Evolutionary conservation across 805 yeast species (phyloP), one percentile per base, ranked within the genome.

Genomic region (Ogataea neopini): DNA sequence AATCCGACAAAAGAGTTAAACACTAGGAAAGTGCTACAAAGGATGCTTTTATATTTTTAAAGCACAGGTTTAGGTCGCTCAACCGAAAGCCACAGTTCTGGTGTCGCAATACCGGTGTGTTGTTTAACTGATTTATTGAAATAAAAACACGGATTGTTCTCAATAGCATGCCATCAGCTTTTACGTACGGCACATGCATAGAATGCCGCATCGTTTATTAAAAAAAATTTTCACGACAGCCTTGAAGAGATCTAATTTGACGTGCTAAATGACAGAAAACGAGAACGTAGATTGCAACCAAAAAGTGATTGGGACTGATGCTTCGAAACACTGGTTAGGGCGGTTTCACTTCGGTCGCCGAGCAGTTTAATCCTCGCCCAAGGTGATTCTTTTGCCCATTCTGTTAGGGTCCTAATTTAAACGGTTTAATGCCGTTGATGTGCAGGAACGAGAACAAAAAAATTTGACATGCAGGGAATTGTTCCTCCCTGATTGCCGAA

Each of bases 151-250:
- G 11, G 29, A 36, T 36, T 36, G 40, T 36, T 22, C 29, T 19
- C 29, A 13, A 36, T n/a, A 11, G 29, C 28, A 19, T 36, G 40
- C 40, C 17, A 22, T 19, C n/a, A 14, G 15, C 14, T 36, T 14
- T 20, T 13, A 6, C 40, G n/a, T 22, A 36, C 40, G 40, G 40
- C 40, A 36, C 40, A 17, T 35, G 18, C 17, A 11, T 22, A 36
- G 29, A 36, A 36, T 36, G 40, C 40, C 40, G 40, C 40, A 36
- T 9, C 40, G 18, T 30, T 30, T 30, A 9, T n/a, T 13, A 29
- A 29, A 29, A 29, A 29, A 29, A 29, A 29, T 29, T 29, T 30
- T 34, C 37, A 17, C 10, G 6, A 8, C 30, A 28, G 30, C 30
- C 28, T 28, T 28, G 13, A 11, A 28, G n/a, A 28, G 13, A 8